Evolutionary conservation across 108 stramenopile species (phyloP).

Genomic region (Hondaea fermentalgiana): DNA sequence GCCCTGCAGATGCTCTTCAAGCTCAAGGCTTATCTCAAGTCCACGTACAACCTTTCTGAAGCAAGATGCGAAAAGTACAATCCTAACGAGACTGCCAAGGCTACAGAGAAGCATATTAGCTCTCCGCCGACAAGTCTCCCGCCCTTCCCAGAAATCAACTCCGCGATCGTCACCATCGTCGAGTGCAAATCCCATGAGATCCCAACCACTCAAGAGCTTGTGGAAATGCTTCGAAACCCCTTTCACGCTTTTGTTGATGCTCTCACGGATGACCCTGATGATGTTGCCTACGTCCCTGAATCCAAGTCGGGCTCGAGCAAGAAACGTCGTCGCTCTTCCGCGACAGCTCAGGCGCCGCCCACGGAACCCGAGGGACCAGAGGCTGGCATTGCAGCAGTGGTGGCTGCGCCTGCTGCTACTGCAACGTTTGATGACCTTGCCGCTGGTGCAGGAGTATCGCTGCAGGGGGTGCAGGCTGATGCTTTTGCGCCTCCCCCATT

Average conservation of each 20-base stretch:
- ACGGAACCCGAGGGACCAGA: no score
- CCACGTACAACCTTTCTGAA: not conserved
- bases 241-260: not conserved
- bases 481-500: no score
- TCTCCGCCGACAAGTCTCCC: not conserved
- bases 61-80: not conserved
- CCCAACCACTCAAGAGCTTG: not conserved
- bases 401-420: no score
- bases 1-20: not conserved
- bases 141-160: not conserved
- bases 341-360: no score
- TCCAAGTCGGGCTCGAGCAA: not conserved
- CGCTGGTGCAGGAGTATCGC: no score
- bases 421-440: no score
- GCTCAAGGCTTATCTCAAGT: not conserved
- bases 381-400: no score
- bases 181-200: not conserved
- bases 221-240: not conserved
- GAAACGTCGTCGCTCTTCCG: not conserved
- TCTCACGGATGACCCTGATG: not conserved
- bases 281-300: not conserved
- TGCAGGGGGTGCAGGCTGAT: no score
- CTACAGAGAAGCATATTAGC: not conserved
- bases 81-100: not conserved
- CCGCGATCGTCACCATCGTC: not conserved